A percentile compares a stretch with the other conserved stretches of the same genome.
phyloP scores from a whole-genome alignment of 2,329 filamentous ascomycete species.

The Fusarium poae region DNA sequence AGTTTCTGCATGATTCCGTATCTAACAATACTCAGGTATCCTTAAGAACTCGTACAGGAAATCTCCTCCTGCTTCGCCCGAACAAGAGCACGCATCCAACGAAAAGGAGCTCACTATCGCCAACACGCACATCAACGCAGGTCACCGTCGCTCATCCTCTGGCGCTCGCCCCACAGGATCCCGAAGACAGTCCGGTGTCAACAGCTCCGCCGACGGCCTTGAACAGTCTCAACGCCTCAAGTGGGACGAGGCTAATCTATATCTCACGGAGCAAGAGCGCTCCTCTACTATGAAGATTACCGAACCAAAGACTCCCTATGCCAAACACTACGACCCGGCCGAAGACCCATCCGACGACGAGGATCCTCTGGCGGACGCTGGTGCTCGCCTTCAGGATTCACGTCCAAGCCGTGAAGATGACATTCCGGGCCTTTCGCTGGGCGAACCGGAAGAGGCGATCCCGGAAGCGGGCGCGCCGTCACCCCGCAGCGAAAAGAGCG shows the following conservation, averaged over 20 bases:
- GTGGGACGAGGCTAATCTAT: slow-evolving; percentile 99
- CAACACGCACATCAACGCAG: slow-evolving; percentile 95
- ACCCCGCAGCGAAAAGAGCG: slow-evolving; percentile 71
- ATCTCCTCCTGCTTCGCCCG: slow-evolving; percentile 67
- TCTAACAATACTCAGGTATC: slow-evolving; percentile 72
- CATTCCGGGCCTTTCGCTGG: slow-evolving; percentile 91
- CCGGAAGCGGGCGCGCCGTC: slow-evolving; percentile 60
- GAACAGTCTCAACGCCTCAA: slow-evolving; percentile 81
- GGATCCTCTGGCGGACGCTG: slow-evolving; percentile 50
- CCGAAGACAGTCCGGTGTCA: slow-evolving; percentile 75
- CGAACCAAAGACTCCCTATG: slow-evolving; percentile 98
- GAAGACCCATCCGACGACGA: slow-evolving; percentile 88
- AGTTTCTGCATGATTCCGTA: background rate
- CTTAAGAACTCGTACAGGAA: slow-evolving; percentile 87
- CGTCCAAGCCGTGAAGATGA: slow-evolving; percentile 72
- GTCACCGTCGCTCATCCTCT: slow-evolving; percentile 84
- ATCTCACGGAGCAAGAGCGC: slow-evolving; percentile 95
- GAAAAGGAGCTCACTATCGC: slow-evolving; percentile 92
- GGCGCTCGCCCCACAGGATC: slow-evolving; percentile 72
- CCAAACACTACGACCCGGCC: slow-evolving; percentile 87
- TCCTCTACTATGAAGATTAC: slow-evolving; percentile 98
- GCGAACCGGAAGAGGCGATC: slow-evolving; percentile 86
- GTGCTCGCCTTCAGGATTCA: slow-evolving; percentile 50
- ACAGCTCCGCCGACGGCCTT: slow-evolving; percentile 58
- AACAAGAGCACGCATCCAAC: slow-evolving; percentile 59